These are phyloP conservation scores for Trichophaea hybrida DNA, from an alignment of 2,329 filamentous ascomycete genomes.

Conservation along the genomic window DNA sequence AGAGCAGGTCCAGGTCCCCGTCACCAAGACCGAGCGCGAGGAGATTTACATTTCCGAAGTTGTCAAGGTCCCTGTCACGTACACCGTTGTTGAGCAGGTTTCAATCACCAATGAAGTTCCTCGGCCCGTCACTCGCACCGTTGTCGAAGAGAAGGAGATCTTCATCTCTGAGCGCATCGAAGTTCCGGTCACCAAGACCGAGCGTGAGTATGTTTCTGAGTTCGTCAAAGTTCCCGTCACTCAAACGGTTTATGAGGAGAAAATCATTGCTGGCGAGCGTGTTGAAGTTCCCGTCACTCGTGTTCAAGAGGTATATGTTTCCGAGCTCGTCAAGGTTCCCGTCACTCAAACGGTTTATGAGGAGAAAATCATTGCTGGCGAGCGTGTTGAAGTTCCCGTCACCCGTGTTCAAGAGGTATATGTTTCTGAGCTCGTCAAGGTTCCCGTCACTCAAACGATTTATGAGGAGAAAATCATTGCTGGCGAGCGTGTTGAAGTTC, in stretches of 20 bases:
- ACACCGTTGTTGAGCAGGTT: slow-evolving; percentile 5
- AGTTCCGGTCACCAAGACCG: slow-evolving; percentile 7
- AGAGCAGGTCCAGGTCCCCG: slow-evolving; percentile 16
- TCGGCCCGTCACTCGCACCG: slow-evolving; percentile 11
- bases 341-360: slow-evolving; percentile 10
- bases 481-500: background rate
- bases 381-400: slow-evolving; percentile 15
- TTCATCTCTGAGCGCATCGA: background rate
- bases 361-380: slow-evolving; percentile 12
- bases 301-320: slow-evolving; percentile 10
- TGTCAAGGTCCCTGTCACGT: background rate
- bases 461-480: slow-evolving; percentile 9
- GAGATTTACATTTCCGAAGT: slow-evolving; percentile 8
- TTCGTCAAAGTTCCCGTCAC: background rate
- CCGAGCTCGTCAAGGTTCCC: background rate
- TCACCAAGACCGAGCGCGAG: slow-evolving; percentile 13
- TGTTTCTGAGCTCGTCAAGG: slow-evolving; percentile 10
- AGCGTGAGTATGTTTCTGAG: background rate
- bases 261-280: slow-evolving; percentile 11
- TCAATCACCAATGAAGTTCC: slow-evolving; percentile 9
- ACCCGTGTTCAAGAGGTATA: slow-evolving; percentile 14
- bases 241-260: slow-evolving; percentile 14
- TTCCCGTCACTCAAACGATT: slow-evolving; percentile 11
- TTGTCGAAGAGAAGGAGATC: slow-evolving; percentile 4
- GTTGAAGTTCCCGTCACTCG: slow-evolving; percentile 16